These are phyloP conservation scores for Tolypocladium inflatum DNA, from an alignment of 2,329 filamentous ascomycete species.

Conservation along the genomic window DNA sequence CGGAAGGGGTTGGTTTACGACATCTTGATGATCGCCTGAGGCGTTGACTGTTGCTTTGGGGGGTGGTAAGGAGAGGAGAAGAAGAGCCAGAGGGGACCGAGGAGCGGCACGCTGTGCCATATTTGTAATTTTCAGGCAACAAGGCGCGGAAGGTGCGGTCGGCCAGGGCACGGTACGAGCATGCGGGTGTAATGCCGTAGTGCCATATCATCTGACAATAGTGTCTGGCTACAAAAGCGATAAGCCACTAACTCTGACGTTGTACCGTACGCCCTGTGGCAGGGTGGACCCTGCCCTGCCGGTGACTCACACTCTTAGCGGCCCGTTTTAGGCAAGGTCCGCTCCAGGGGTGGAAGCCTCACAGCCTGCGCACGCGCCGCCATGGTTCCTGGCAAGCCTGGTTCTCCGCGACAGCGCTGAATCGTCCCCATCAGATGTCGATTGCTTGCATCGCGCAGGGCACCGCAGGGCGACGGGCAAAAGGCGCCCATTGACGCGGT, in stretches of 20 bases:
- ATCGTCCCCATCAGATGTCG: not conserved
- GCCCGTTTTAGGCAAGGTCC: conserved; percentile 19
- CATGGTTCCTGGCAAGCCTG: not conserved
- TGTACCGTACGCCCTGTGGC: conserved; percentile 13
- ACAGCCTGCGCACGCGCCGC: not conserved
- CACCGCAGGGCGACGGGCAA: not conserved
- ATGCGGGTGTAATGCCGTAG: not conserved
- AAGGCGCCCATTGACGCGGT: not conserved
- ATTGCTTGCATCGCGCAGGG: not conserved
- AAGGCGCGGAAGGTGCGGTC: conserved; percentile 13
- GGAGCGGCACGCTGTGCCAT: conserved; percentile 14
- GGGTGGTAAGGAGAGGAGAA: conserved; percentile 21
- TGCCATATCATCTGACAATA: not conserved
- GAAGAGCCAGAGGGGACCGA: conserved; percentile 15
- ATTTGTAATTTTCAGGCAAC: conserved; percentile 41
- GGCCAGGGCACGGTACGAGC: conserved; percentile 1
- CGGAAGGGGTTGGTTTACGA: conserved; percentile 41
- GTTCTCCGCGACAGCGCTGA: not conserved
- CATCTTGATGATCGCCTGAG: conserved; percentile 42
- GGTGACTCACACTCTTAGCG: conserved; percentile 24
- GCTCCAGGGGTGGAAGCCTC: conserved; percentile 6
- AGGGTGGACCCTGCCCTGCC: conserved; percentile 12
- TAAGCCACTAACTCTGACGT: not conserved
- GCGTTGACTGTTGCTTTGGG: conserved; percentile 21
- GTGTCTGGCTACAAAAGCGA: not conserved